Percentiles rank a stretch among this genome's conserved stretches.
Conservation (phyloP, 1,284 basidiomycete genomes). For the Leccinum huronense region DNA sequence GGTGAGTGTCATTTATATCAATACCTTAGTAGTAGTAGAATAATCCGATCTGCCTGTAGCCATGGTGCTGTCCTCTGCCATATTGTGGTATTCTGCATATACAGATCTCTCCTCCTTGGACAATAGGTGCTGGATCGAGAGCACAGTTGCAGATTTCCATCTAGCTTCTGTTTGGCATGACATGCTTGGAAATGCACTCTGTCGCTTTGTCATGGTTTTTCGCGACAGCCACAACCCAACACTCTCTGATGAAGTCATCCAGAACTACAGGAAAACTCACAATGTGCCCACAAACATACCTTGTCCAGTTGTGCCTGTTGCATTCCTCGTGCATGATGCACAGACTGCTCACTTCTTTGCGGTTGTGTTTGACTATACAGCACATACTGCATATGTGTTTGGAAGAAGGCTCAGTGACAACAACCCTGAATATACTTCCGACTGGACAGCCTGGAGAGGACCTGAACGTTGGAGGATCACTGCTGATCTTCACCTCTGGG, state of each 20-base stretch:
- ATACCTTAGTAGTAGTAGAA: no score
- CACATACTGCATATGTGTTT: slow-evolving; percentile 4
- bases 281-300: background rate
- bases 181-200: background rate
- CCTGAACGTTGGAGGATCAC: slow-evolving; percentile 9
- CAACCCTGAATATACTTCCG: background rate
- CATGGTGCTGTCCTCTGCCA: no score
- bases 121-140: slow-evolving; percentile 2
- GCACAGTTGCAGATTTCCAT: slow-evolving; percentile 3
- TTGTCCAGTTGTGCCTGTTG: background rate
- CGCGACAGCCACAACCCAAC: background rate
- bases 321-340: background rate
- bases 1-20: background rate
- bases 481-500: slow-evolving; percentile 11
- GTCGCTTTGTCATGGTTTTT: slow-evolving; percentile 3
- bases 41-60: no score
- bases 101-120: background rate
- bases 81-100: slow-evolving; percentile 6
- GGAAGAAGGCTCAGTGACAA: background rate
- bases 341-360: slow-evolving; percentile 10
- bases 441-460: slow-evolving; percentile 10
- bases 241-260: background rate
- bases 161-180: slow-evolving; percentile 10
- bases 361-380: slow-evolving; percentile 10
- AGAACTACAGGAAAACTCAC: background rate